Evolutionary conservation across 768 basidiomycete genomes (phyloP).

Genomic region (Myochromella boudieri): DNA sequence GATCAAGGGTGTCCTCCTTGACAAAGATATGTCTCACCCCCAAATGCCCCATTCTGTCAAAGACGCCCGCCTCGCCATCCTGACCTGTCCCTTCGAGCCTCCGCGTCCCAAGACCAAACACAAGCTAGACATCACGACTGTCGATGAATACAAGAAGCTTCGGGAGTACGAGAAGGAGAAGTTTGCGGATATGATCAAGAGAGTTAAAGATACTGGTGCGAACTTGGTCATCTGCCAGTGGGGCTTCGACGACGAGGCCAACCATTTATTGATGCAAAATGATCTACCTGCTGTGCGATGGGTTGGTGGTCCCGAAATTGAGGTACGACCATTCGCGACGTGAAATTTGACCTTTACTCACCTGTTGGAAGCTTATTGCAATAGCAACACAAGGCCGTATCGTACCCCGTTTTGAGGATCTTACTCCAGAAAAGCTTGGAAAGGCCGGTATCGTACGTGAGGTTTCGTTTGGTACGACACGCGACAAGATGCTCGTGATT

Average conservation of each 20-base stretch:
- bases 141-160: slow-evolving; percentile 95
- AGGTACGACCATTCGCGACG: slow-evolving; percentile 67
- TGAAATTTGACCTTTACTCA: too few relatives aligned
- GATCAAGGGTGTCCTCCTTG: slow-evolving; percentile 96
- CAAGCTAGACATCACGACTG: slow-evolving; percentile 94
- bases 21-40: slow-evolving; percentile 99
- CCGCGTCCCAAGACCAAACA: slow-evolving; percentile 99
- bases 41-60: slow-evolving; percentile 91
- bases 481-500: slow-evolving; percentile 99
- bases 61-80: slow-evolving; percentile 92
- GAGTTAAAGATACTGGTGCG: slow-evolving; percentile 94
- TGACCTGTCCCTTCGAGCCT: slow-evolving; percentile 98
- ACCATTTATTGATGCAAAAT: slow-evolving; percentile 97
- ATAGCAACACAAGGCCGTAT: slow-evolving; percentile 98
- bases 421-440: slow-evolving; percentile 88
- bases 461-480: slow-evolving; percentile 93
- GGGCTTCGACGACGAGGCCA: slow-evolving; percentile 99
- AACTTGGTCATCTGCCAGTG: slow-evolving; percentile 99
- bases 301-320: slow-evolving; percentile 99
- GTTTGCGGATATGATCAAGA: slow-evolving; percentile 95
- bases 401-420: slow-evolving; percentile 97
- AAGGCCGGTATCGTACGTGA: slow-evolving; percentile 93
- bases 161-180: slow-evolving; percentile 95
- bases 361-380: slow-evolving; percentile 74
- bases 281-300: slow-evolving; percentile 96